Evolutionary conservation across 2,329 filamentous ascomycete species (phyloP).

Genomic region (Calonectria henricotiae): DNA sequence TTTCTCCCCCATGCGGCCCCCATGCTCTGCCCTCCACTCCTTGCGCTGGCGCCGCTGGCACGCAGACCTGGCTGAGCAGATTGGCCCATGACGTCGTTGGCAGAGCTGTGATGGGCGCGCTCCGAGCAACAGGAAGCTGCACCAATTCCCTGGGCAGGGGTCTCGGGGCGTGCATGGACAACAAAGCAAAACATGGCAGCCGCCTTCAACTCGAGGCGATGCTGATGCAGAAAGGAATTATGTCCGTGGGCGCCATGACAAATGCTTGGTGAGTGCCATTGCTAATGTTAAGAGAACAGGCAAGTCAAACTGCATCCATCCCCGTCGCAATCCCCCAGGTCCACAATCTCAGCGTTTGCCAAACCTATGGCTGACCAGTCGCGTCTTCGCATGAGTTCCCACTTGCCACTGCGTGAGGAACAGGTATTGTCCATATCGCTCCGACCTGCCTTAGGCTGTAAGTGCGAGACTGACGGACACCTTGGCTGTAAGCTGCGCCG

Average conservation of each 20-base stretch:
- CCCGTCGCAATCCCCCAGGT: constrained; percentile 34
- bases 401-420: constrained; percentile 21
- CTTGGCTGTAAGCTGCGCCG: constrained; percentile 32
- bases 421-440: constrained; percentile 24
- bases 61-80: constrained; percentile 20
- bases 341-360: constrained; percentile 31
- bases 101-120: constrained; percentile 17
- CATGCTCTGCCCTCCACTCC: constrained; percentile 27
- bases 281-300: constrained; percentile 26
- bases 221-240: constrained; percentile 26
- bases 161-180: constrained; percentile 36
- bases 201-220: constrained; percentile 26
- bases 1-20: constrained; percentile 40
- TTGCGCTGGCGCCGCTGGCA: constrained; percentile 25
- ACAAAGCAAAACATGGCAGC: constrained; percentile 34
- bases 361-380: constrained; percentile 34
- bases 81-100: constrained; percentile 43
- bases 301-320: constrained; percentile 34
- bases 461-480: constrained; percentile 5
- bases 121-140: constrained; percentile 13
- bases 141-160: constrained; percentile 30
- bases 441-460: constrained; percentile 27
- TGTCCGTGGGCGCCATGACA: background rate
- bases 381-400: constrained; percentile 30
- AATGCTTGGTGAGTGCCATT: constrained; percentile 27